Percentiles rank a stretch among this genome's conserved stretches.
phyloP scores from a whole-genome alignment of 345 rosid genomes.

The Melastoma malabathricum region DNA sequence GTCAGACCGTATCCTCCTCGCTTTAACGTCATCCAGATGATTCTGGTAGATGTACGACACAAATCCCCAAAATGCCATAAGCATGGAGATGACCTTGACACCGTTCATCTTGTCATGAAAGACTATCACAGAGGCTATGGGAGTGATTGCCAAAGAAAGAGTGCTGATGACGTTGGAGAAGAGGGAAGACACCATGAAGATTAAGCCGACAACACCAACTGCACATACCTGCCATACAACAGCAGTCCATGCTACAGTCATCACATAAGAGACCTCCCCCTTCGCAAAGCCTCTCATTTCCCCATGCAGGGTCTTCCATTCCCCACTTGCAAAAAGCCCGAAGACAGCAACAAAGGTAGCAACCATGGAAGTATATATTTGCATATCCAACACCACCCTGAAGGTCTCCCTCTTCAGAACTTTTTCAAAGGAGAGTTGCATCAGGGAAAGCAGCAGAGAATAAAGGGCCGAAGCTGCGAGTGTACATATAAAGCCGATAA shows the following conservation, averaged over 20 bases:
- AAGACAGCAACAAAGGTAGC: slow-evolving; percentile 25
- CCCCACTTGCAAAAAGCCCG: slow-evolving; percentile 54
- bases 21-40: slow-evolving; percentile 37
- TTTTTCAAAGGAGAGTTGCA: slow-evolving; percentile 66
- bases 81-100: slow-evolving; percentile 48
- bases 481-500: slow-evolving; percentile 43
- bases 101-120: slow-evolving; percentile 60
- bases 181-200: slow-evolving; percentile 52
- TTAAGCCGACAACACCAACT: slow-evolving; percentile 62
- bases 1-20: slow-evolving; percentile 17
- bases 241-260: slow-evolving; percentile 43
- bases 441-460: slow-evolving; percentile 69
- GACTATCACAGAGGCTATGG: slow-evolving; percentile 35
- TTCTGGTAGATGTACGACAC: slow-evolving; percentile 46
- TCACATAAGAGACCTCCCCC: slow-evolving; percentile 37
- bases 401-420: slow-evolving; percentile 40
- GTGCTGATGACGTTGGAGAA: slow-evolving; percentile 68
- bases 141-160: slow-evolving; percentile 45
- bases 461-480: slow-evolving; percentile 60
- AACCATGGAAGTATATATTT: slow-evolving; percentile 36
- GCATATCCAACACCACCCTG: slow-evolving; percentile 47
- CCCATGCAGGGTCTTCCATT: slow-evolving; percentile 46
- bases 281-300: slow-evolving; percentile 35
- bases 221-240: slow-evolving; percentile 56
- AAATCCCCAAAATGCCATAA: slow-evolving; percentile 52